Conservation (phyloP, 257 asterid species). For the Solanum pennellii region DNA sequence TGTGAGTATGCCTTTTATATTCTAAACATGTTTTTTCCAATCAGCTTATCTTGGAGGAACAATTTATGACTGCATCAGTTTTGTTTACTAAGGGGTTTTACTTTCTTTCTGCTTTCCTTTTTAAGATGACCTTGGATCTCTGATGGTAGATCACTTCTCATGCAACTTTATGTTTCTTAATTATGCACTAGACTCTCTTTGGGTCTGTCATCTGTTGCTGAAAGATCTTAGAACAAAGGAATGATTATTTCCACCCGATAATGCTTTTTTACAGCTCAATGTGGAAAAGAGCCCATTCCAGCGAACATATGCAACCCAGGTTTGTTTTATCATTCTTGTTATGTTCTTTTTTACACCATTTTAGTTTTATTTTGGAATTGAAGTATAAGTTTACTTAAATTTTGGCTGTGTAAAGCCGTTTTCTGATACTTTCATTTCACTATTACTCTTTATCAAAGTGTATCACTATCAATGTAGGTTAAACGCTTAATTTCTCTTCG, state of each 20-base stretch:
- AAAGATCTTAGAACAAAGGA: neutral
- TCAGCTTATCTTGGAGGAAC: neutral
- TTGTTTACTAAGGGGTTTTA: neutral
- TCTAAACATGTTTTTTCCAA: neutral
- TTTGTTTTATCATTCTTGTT: conserved; percentile 2
- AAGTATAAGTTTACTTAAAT: neutral
- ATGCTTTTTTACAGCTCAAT: conserved; percentile 33
- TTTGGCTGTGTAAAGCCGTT: neutral
- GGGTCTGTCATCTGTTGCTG: neutral
- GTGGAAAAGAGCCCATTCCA: conserved; percentile 60
- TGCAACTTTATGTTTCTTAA: neutral
- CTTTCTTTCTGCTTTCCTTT: neutral
- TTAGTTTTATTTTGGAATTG: neutral
- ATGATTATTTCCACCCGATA: neutral
- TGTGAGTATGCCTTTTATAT: neutral
- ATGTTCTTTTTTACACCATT: neutral
- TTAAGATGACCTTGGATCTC: neutral
- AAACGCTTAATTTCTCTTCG: neutral
- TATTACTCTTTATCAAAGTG: neutral
- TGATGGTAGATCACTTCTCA: neutral
- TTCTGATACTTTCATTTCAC: neutral
- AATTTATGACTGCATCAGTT: neutral
- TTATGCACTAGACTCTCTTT: neutral
- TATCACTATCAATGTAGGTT: neutral
- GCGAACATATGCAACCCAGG: conserved; percentile 62